These are phyloP conservation scores for Lactifluus hygrophoroides DNA, from an alignment of 768 basidiomycete genomes.

Conservation along the genomic window DNA sequence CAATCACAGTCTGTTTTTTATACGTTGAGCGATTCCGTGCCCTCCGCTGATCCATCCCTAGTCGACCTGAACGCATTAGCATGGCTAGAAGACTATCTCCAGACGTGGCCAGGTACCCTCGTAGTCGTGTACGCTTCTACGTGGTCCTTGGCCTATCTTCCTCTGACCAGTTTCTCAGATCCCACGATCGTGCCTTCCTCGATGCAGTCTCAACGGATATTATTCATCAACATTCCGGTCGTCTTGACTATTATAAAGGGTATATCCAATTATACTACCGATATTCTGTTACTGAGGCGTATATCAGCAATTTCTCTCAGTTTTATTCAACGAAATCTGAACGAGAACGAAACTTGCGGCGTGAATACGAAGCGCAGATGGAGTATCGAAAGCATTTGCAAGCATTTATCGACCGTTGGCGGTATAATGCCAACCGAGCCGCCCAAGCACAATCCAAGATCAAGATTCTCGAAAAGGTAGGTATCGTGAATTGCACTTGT, in stretches of 20 bases:
- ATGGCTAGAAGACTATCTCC: conserved; percentile 95
- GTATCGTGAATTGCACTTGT: neutral
- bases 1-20: conserved; percentile 69
- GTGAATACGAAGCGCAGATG: conserved; percentile 96
- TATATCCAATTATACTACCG: conserved; percentile 25
- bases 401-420: conserved; percentile 97
- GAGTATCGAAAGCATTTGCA: conserved; percentile 92
- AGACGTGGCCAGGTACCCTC: conserved; percentile 88
- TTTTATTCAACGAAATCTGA: conserved; percentile 99
- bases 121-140: conserved; percentile 75
- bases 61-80: conserved; percentile 94
- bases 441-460: conserved; percentile 78
- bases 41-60: conserved; percentile 24
- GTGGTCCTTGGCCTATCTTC: neutral
- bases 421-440: conserved; percentile 94
- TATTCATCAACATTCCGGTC: conserved; percentile 87
- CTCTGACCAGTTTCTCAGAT: conserved; percentile 36
- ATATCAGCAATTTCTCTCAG: conserved; percentile 84
- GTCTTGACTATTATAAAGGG: conserved; percentile 98
- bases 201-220: conserved; percentile 98
- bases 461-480: conserved; percentile 66
- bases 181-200: conserved; percentile 97
- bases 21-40: neutral
- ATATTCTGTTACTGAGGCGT: neutral
- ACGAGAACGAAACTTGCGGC: conserved; percentile 80